Evolutionary conservation across 345 rosid species (phyloP).

Genomic region (Eutrema yunnanense): DNA sequence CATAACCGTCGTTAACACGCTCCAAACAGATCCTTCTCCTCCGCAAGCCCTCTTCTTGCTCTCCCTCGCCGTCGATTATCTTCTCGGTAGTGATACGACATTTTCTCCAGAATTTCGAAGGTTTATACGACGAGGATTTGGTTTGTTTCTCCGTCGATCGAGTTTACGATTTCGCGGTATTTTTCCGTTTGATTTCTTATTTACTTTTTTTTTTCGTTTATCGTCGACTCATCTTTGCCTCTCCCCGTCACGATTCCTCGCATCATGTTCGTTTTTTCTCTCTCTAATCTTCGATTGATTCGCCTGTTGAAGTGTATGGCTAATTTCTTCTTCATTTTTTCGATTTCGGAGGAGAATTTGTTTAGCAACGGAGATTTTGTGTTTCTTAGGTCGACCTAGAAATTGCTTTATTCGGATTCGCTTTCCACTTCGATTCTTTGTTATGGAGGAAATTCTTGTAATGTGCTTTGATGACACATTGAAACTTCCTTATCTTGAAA

Average conservation of each 20-base stretch:
- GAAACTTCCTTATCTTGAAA: background rate
- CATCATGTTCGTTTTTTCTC: slow-evolving; percentile 47
- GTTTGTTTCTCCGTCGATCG: background rate
- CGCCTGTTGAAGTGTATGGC: background rate
- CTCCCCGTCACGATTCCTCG: slow-evolving; percentile 53
- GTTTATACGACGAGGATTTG: background rate
- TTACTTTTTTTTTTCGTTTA: background rate
- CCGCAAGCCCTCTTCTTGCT: background rate
- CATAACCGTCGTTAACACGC: background rate
- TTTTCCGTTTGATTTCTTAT: background rate
- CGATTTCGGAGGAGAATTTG: background rate
- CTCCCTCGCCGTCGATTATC: slow-evolving; percentile 18
- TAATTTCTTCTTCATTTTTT: background rate
- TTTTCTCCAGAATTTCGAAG: background rate
- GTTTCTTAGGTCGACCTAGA: background rate
- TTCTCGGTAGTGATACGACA: background rate
- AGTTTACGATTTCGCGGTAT: background rate
- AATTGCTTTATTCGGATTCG: background rate
- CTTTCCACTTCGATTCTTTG: background rate
- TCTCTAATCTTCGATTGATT: background rate
- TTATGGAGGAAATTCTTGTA: background rate
- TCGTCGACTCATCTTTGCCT: slow-evolving; percentile 56
- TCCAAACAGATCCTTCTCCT: slow-evolving; percentile 26
- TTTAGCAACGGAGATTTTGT: background rate
- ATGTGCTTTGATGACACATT: slow-evolving; percentile 1